phyloP scores from a whole-genome alignment of 2,329 filamentous ascomycete species.

The Zalaria obscura region DNA sequence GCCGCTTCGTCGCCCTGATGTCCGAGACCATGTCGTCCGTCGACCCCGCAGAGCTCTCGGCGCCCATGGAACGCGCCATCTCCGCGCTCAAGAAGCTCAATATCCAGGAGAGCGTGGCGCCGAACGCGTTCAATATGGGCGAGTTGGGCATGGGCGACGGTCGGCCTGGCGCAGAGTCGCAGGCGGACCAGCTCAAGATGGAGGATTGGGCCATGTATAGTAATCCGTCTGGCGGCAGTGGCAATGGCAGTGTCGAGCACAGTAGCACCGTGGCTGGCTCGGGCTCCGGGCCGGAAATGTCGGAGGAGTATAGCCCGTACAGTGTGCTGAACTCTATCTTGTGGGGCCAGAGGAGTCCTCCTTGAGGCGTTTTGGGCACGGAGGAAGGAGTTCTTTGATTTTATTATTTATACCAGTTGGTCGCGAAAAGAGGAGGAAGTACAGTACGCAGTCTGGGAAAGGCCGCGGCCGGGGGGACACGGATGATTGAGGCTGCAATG shows the following conservation, averaged over 20 bases:
- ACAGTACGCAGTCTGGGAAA: too few species aligned
- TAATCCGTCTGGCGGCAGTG: slow-evolving; percentile 2
- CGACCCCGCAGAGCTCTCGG: slow-evolving; percentile 32
- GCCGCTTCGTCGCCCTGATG: slow-evolving; percentile 31
- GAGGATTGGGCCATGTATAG: background rate
- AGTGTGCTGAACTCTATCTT: slow-evolving; percentile 35
- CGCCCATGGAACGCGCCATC: slow-evolving; percentile 32
- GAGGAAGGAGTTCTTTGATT: too few species aligned
- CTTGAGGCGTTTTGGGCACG: too few species aligned
- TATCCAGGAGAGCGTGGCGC: slow-evolving; percentile 14
- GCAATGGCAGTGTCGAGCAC: slow-evolving; percentile 3
- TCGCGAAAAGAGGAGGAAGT: too few species aligned
- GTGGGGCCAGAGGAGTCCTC: slow-evolving; percentile 15
- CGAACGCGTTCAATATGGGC: slow-evolving; percentile 1
- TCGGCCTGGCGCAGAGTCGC: background rate
- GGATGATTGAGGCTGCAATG: too few species aligned
- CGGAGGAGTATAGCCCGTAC: slow-evolving; percentile 31
- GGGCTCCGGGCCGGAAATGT: slow-evolving; percentile 7
- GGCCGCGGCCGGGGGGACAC: too few species aligned
- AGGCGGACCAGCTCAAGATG: background rate
- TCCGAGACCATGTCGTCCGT: slow-evolving; percentile 31
- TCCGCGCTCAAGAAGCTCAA: slow-evolving; percentile 29
- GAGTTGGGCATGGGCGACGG: background rate
- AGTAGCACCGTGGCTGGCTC: slow-evolving; percentile 7
- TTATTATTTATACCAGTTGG: too few species aligned